phyloP scores from a whole-genome alignment of 2,329 filamentous ascomycete genomes.

The Plenodomus tracheiphilus region DNA sequence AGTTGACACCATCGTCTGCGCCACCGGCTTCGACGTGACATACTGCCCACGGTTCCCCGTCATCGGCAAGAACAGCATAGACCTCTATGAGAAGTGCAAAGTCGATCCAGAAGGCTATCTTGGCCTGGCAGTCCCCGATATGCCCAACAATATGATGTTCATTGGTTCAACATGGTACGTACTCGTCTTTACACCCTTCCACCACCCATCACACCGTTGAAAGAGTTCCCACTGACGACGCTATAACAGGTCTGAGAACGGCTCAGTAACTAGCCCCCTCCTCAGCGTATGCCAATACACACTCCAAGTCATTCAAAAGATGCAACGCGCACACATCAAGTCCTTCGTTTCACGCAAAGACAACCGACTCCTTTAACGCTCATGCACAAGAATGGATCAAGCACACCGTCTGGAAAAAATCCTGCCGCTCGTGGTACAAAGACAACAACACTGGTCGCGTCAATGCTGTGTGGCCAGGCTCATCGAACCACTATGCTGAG shows the following conservation, averaged over 20 bases:
- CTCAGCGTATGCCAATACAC: conserved; percentile 46
- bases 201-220: no score
- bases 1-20: conserved; percentile 51
- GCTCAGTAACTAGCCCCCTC: conserved; percentile 49
- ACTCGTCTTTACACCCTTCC: conserved; percentile 14
- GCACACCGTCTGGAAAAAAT: conserved; percentile 54
- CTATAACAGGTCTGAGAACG: no score
- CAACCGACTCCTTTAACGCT: conserved; percentile 48
- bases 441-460: conserved; percentile 45
- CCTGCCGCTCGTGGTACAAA: conserved; percentile 53
- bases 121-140: conserved; percentile 47
- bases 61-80: conserved; percentile 46
- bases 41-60: conserved; percentile 50
- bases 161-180: no score
- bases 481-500: conserved; percentile 53
- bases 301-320: conserved; percentile 50
- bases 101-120: conserved; percentile 47
- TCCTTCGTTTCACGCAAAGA: conserved; percentile 47
- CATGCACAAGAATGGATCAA: conserved; percentile 54
- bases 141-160: conserved; percentile 51
- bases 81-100: conserved; percentile 48
- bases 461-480: conserved; percentile 55
- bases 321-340: conserved; percentile 52
- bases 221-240: no score
- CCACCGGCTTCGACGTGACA: conserved; percentile 52